Conservation (phyloP, 2,329 filamentous ascomycete genomes). For the Colletotrichum horii region DNA sequence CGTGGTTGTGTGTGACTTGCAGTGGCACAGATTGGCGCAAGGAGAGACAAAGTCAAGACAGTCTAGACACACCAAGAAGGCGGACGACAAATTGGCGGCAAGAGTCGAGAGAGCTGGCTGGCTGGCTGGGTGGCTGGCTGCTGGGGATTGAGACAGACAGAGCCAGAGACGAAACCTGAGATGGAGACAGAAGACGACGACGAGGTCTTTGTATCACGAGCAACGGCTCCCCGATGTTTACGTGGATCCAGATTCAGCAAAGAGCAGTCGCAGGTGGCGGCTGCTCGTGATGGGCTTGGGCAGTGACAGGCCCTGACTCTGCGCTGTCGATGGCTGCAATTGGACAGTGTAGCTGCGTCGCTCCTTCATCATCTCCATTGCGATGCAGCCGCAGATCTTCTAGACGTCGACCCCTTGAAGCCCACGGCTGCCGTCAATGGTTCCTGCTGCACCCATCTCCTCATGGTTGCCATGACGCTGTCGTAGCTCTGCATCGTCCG, state of each 20-base stretch:
- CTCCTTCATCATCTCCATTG: constrained; percentile 3
- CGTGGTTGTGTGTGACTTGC: background rate
- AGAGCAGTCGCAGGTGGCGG: background rate
- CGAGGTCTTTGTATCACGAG: constrained; percentile 10
- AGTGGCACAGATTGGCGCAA: background rate
- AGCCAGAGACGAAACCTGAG: background rate
- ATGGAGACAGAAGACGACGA: background rate
- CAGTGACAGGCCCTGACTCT: background rate
- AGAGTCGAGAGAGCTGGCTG: background rate
- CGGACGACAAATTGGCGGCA: background rate
- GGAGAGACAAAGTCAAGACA: constrained; percentile 3
- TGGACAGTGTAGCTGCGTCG: background rate
- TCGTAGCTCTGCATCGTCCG: constrained; percentile 12
- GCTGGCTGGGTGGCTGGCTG: background rate
- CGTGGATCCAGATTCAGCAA: background rate
- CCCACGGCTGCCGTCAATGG: background rate
- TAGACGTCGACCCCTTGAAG: background rate
- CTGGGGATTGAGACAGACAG: background rate
- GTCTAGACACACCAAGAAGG: background rate
- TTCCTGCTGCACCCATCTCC: background rate
- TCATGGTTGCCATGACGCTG: constrained; percentile 23
- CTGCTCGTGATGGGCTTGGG: background rate
- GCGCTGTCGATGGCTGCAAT: background rate
- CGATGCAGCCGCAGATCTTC: background rate
- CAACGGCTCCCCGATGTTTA: constrained; percentile 17